Base-by-base conservation (phyloP, 768 basidiomycete species). In the Mycena chlorophos region DNA sequence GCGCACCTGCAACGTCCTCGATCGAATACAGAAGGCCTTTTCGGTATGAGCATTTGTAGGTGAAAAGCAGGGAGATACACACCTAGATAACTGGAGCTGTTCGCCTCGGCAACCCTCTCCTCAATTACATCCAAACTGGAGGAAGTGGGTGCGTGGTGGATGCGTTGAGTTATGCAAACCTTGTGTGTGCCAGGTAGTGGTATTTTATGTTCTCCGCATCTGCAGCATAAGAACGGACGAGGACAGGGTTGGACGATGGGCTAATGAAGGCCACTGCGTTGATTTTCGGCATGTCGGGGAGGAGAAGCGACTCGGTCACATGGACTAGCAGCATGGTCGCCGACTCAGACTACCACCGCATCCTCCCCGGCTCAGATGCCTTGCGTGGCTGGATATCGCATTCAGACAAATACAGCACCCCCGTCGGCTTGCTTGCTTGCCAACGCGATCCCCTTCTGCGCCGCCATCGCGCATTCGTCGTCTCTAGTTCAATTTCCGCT, bases 131-230 rank as follows among this genome's bases (percentile, higher is more conserved):
- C n/a, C n/a, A n/a, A n/a, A n/a, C n/a, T n/a, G n/a, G n/a, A n/a
- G n/a, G n/a, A n/a, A n/a, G n/a, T n/a, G n/a, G n/a, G n/a, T n/a
- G n/a, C n/a, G n/a, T n/a, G n/a, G n/a, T n/a, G n/a, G n/a, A n/a
- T n/a, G n/a, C n/a, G n/a, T n/a, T n/a, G n/a, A n/a, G n/a, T n/a
- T n/a, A n/a, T n/a, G n/a, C 93, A 63, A 96, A 72, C 52, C 88
- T 88, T 20, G 90, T 94, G 70, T 96, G 93, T 0, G 93, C 91
- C 53, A 94, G 85, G 61, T 94, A 95, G 71, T 94, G 90, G 65
- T 93, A 94, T 67, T 92, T 92, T 60, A 94, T 79, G 23, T 79
- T 78, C 48, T 82, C 78, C 50, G 79, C 76, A 46, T 81, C 79
- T 6, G 45, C 13, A 27, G 77, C 72, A 67, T 91, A 91, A 3